Conservation (phyloP, 352 stramenopile species). For the Globisporangium emineosum region DNA sequence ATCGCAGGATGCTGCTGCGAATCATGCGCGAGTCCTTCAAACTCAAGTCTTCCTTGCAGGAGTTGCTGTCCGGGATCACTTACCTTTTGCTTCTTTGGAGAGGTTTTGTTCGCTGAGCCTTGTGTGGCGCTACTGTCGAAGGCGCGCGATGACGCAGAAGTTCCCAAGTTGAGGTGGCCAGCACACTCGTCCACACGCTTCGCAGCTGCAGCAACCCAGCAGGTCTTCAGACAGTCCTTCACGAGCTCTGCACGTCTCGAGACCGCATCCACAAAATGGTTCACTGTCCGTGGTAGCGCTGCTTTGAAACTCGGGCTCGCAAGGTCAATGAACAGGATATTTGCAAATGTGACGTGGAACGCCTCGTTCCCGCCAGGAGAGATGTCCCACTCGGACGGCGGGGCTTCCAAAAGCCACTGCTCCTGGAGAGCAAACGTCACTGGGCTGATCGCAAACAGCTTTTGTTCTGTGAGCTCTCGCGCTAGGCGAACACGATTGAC, state of each 20-base stretch:
- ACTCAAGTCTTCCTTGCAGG: constrained; percentile 45
- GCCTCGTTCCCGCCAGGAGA: constrained; percentile 24
- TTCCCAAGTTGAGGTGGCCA: constrained; percentile 32
- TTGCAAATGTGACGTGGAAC: constrained; percentile 41
- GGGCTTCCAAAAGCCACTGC: constrained; percentile 80
- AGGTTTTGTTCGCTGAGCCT: constrained; percentile 1
- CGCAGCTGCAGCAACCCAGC: constrained; percentile 73
- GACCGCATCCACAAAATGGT: constrained; percentile 86
- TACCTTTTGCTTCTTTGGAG: constrained; percentile 20
- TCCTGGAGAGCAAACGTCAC: constrained; percentile 87
- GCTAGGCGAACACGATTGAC: constrained; percentile 36
- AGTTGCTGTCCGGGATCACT: constrained; percentile 26
- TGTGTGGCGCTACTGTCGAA: not conserved
- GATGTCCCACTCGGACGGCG: constrained; percentile 73
- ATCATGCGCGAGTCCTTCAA: constrained; percentile 34
- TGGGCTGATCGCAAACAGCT: constrained; percentile 68
- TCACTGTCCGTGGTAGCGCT: constrained; percentile 71
- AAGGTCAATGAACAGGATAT: constrained; percentile 86
- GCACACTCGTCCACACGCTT: constrained; percentile 70
- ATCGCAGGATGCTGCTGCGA: not conserved
- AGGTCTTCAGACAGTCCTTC: constrained; percentile 81
- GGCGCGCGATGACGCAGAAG: not conserved
- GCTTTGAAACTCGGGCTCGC: constrained; percentile 56
- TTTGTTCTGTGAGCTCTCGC: constrained; percentile 42
- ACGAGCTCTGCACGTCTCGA: constrained; percentile 74